phyloP scores from a whole-genome alignment of 1,284 basidiomycete species.

The Puccinia sorghi region DNA sequence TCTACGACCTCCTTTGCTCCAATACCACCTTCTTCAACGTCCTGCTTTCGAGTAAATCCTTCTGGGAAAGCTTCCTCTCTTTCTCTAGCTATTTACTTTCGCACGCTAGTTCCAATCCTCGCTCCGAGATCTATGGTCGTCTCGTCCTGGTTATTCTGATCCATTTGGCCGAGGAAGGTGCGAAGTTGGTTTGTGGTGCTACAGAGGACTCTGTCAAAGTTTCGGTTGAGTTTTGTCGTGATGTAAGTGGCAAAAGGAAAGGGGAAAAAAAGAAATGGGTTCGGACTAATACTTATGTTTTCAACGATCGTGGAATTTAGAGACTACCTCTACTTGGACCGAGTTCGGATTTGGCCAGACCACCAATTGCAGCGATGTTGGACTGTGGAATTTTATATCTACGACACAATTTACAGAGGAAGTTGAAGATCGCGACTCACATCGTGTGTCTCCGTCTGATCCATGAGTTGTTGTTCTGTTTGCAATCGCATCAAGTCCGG shows the following conservation, averaged over 20 bases:
- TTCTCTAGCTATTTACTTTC: conserved; percentile 55
- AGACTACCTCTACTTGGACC: conserved; percentile 38
- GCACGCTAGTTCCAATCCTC: conserved; percentile 53
- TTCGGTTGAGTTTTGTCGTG: conserved; percentile 54
- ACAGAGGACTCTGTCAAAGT: conserved; percentile 22
- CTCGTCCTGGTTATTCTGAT: conserved; percentile 53
- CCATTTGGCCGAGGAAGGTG: conserved; percentile 55
- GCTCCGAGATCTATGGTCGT: conserved; percentile 53
- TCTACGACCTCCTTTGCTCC: conserved; percentile 55
- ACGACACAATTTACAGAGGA: conserved; percentile 52
- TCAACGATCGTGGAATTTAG: conserved; percentile 3
- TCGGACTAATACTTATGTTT: background rate
- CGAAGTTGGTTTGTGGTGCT: conserved; percentile 51
- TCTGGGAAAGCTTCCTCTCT: conserved; percentile 54
- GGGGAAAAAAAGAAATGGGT: background rate
- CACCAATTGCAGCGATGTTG: conserved; percentile 53
- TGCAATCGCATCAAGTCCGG: conserved; percentile 36
- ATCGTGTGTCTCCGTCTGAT: conserved; percentile 29
- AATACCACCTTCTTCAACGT: conserved; percentile 55
- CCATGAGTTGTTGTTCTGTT: conserved; percentile 37
- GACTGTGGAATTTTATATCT: conserved; percentile 54
- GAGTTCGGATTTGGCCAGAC: conserved; percentile 32
- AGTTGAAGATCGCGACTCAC: conserved; percentile 53
- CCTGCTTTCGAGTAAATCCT: conserved; percentile 47
- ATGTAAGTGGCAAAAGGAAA: conserved; percentile 51